Evolutionary conservation across 371 early-diverging fungal genomes (phyloP).

Genomic region (Circinella umbellata): DNA sequence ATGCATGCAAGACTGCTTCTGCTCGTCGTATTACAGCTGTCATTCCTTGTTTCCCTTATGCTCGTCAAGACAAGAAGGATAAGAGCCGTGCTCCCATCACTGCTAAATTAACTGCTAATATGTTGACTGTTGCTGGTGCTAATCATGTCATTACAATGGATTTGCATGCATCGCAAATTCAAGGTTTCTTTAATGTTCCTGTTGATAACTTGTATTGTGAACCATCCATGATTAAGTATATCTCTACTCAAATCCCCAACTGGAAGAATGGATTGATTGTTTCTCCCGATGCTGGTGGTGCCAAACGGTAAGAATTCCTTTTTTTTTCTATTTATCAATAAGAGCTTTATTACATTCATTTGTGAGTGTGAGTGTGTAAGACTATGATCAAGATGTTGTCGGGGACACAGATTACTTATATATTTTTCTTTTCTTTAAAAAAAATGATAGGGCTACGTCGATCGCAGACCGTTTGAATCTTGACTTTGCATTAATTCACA

Average conservation of each 20-base stretch:
- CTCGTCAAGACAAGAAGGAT: constrained; percentile 97
- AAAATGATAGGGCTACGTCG: constrained; percentile 76
- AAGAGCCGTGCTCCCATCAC: constrained; percentile 92
- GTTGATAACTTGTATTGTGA: constrained; percentile 97
- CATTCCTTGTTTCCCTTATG: constrained; percentile 97
- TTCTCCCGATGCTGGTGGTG: constrained; percentile 98
- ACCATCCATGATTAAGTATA: constrained; percentile 92
- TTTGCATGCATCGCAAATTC: constrained; percentile 95
- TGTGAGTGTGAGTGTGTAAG: too few relatives aligned
- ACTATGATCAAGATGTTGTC: neutral
- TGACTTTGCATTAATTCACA: constrained; percentile 99
- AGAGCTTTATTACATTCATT: neutral
- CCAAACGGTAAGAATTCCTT: constrained; percentile 88
- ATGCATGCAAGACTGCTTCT: constrained; percentile 95
- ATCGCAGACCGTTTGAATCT: constrained; percentile 95
- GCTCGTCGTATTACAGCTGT: constrained; percentile 96
- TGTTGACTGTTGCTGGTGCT: constrained; percentile 94
- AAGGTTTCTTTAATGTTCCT: constrained; percentile 98
- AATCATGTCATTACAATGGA: constrained; percentile 99
- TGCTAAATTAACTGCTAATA: constrained; percentile 93
- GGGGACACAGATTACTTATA: too few relatives aligned
- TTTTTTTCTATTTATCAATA: neutral
- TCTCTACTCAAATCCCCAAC: constrained; percentile 82
- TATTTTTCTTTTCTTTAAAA: too few relatives aligned
- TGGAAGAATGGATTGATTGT: constrained; percentile 90